Conservation (phyloP, 129 eudicot species). For the Helianthus tuberosus region DNA sequence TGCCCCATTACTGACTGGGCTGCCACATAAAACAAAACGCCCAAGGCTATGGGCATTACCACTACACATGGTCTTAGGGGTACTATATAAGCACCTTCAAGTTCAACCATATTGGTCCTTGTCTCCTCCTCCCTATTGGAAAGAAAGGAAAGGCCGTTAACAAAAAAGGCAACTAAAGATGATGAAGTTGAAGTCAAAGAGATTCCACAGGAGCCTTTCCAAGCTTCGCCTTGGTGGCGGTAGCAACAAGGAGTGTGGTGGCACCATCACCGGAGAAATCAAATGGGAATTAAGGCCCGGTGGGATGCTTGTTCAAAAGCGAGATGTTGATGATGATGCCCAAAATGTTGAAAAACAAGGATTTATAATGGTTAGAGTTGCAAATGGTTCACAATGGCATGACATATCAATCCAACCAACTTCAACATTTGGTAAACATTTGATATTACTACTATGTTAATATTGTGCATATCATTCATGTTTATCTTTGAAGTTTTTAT, state of each 20-base stretch:
- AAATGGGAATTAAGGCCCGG: slow-evolving; percentile 84
- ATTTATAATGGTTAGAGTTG: slow-evolving; percentile 54
- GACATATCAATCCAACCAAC: slow-evolving; percentile 66
- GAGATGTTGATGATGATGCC: slow-evolving; percentile 43
- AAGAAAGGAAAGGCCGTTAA: not conserved
- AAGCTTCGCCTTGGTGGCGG: slow-evolving; percentile 43
- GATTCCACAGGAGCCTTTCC: slow-evolving; percentile 64
- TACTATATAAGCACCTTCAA: slow-evolving; percentile 26
- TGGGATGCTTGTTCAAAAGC: slow-evolving; percentile 84
- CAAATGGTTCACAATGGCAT: slow-evolving; percentile 66
- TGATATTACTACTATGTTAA: not conserved
- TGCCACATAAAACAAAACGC: no score
- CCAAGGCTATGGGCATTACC: no score
- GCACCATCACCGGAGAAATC: slow-evolving; percentile 42
- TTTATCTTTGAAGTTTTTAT: not conserved
- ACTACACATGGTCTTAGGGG: no score
- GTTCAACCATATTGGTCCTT: slow-evolving; percentile 17
- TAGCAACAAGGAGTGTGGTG: slow-evolving; percentile 22
- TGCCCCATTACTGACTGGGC: no score
- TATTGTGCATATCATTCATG: no score
- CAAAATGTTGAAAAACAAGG: slow-evolving; percentile 42
- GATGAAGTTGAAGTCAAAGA: slow-evolving; percentile 72
- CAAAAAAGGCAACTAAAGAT: slow-evolving; percentile 18
- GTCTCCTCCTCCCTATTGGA: not conserved
- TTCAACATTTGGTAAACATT: slow-evolving; percentile 72